Conservation (phyloP, 2,329 filamentous ascomycete genomes). For the Claviceps monticola region DNA sequence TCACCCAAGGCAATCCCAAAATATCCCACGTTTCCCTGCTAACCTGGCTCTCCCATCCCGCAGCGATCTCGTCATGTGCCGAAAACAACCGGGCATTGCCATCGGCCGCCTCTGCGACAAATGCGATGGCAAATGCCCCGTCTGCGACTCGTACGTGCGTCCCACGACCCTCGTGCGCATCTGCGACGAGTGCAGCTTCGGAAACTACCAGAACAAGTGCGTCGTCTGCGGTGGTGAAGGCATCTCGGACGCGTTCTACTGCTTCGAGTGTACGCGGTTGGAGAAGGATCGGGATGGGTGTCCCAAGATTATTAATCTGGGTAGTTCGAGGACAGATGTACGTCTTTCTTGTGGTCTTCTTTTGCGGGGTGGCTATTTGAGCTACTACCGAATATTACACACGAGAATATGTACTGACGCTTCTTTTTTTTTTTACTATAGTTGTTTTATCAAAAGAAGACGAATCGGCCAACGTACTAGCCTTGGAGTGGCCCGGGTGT, state of each 20-base stretch:
- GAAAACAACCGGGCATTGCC: constrained; percentile 92
- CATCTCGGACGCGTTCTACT: constrained; percentile 97
- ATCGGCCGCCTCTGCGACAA: constrained; percentile 99
- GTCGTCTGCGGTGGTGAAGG: constrained; percentile 97
- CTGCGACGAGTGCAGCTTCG: constrained; percentile 98
- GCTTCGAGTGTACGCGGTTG: constrained; percentile 92
- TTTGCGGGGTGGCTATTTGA: not conserved
- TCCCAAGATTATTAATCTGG: constrained; percentile 98
- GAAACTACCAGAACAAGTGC: constrained; percentile 99
- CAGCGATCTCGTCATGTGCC: constrained; percentile 97
- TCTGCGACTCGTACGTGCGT: constrained; percentile 97
- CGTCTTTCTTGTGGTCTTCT: constrained; percentile 15
- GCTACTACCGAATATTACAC: no score
- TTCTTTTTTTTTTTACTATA: constrained; percentile 12
- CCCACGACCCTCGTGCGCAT: constrained; percentile 95
- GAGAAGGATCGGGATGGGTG: constrained; percentile 97
- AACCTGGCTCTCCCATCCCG: constrained; percentile 3
- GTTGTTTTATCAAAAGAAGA: constrained; percentile 55
- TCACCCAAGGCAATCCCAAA: not conserved
- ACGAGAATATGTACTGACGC: no score
- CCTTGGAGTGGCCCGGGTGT: constrained; percentile 32
- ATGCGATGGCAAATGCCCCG: constrained; percentile 97
- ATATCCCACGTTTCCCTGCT: not conserved
- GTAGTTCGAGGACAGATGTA: constrained; percentile 88
- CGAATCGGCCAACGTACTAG: constrained; percentile 46